Percentiles rank a stretch among this genome's conserved stretches.
These are phyloP conservation scores for Erysimum pusillum DNA, from an alignment of 441 rosid genomes.

Conservation along the genomic window DNA sequence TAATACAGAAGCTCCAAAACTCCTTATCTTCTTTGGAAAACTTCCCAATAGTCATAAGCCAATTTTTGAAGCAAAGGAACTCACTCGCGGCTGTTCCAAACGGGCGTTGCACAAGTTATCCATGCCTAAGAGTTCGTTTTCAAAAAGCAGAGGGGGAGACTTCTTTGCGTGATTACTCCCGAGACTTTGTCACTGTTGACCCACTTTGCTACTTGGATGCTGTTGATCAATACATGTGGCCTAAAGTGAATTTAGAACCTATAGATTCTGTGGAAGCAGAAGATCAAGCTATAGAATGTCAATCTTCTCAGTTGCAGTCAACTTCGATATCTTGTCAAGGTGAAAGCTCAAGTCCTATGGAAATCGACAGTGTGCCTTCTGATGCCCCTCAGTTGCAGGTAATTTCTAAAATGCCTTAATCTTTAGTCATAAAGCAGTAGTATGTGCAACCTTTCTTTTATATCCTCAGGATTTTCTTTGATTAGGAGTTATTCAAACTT, in stretches of 20 bases:
- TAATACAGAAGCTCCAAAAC: conserved; percentile 78
- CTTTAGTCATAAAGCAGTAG: conserved; percentile 15
- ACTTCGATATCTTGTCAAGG: conserved; percentile 57
- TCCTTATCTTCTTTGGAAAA: conserved; percentile 89
- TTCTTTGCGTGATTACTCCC: conserved; percentile 64
- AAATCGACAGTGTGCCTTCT: conserved; percentile 46
- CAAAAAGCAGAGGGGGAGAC: conserved; percentile 77
- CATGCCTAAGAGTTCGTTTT: conserved; percentile 84
- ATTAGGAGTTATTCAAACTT: conserved; percentile 55
- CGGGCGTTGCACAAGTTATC: conserved; percentile 63
- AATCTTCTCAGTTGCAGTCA: conserved; percentile 52
- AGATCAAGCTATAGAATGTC: conserved; percentile 51
- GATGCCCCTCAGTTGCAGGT: conserved; percentile 73
- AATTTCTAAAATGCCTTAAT: conserved; percentile 18
- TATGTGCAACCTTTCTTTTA: conserved; percentile 26
- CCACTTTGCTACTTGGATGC: conserved; percentile 80
- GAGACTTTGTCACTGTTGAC: conserved; percentile 75
- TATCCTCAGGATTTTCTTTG: conserved; percentile 22
- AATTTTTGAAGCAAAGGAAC: conserved; percentile 63
- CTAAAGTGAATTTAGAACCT: conserved; percentile 61
- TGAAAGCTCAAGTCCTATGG: conserved; percentile 63
- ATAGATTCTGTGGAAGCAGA: conserved; percentile 51
- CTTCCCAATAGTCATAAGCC: conserved; percentile 78
- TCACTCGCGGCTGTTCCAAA: conserved; percentile 77
- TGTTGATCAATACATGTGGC: conserved; percentile 73